phyloP scores from a whole-genome alignment of 1,139 yeast species.

The Schizosaccharomyces versatilis region DNA sequence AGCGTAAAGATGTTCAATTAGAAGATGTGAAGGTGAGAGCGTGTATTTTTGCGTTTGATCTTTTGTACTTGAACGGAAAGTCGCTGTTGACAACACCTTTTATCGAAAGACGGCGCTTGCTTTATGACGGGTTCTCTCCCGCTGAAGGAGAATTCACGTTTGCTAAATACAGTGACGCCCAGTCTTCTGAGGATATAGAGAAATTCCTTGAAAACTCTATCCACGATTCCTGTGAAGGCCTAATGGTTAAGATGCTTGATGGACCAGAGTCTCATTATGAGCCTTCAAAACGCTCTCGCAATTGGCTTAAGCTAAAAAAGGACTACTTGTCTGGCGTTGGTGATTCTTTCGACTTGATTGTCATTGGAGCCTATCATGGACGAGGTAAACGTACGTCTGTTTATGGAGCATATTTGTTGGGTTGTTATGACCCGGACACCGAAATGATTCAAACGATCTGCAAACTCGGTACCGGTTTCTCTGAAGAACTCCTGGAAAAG shows the following conservation, averaged over 20 bases:
- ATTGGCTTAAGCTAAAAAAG: conserved; percentile 87
- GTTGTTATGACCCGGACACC: conserved; percentile 68
- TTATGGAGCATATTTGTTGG: conserved; percentile 83
- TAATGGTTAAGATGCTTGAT: conserved; percentile 78
- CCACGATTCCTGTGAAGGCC: conserved; percentile 79
- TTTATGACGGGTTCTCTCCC: conserved; percentile 34
- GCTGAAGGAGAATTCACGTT: conserved; percentile 62
- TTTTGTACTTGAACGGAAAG: conserved; percentile 48
- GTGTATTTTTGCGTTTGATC: conserved; percentile 77
- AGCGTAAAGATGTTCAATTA: conserved; percentile 74
- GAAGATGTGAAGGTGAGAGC: conserved; percentile 75
- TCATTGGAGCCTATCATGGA: conserved; percentile 84
- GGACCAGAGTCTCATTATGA: conserved; percentile 69
- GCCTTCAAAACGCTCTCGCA: conserved; percentile 82
- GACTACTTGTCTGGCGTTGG: conserved; percentile 90
- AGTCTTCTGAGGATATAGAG: conserved; percentile 51
- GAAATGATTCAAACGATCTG: conserved; percentile 77
- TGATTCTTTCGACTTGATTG: conserved; percentile 82
- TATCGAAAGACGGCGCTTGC: conserved; percentile 40
- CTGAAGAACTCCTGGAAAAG: conserved; percentile 53
- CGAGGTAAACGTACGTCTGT: conserved; percentile 85
- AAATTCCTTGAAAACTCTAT: conserved; percentile 73
- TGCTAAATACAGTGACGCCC: conserved; percentile 55
- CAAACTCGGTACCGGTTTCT: conserved; percentile 92
- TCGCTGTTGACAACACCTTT: conserved; percentile 47